Evolutionary conservation across 805 yeast species (phyloP), one percentile per base, ranked within the genome.

Genomic region (Yamadazyma tumulicola): DNA sequence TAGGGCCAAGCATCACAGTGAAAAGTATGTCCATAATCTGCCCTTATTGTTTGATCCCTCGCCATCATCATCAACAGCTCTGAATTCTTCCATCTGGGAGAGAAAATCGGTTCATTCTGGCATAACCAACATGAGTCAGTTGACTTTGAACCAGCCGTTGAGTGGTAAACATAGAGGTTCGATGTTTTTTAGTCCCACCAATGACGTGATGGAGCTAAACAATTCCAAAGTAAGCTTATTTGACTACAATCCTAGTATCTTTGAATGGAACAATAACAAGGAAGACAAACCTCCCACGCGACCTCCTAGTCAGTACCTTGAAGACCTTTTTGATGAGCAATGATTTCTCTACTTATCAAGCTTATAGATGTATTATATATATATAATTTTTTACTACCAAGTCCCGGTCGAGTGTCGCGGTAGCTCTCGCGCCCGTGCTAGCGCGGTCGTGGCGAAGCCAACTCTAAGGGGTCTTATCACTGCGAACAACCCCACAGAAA

Each of bases 181-280:
- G 4, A 59, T 75, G 71, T 73, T 72, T 39, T 60, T 75, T 13
- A 72, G 78, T 17, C 81, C 81, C 2, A 72, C 75, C 5, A 35
- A 17, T 19, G 44, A 41, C 19, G 28, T 37, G 23, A 6, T 6
- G 7, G 28, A 30, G 20, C 16, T 25, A 2, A 36, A 30, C 13
- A 26, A 21, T 8, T 31, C 28, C 4, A 30, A 38, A 22, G 29
- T 14, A 6, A 29, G 35, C 20, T 23, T 35, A 21, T 24, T 32
- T 27, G 29, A 22, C 6, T 25, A 34, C 25, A 24, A 27, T 13
- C 31, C 35, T 3, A 32, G 22, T 20, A 14, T 19, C 22, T 35
- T 34, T 29, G 33, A 31, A 19, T 20, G 25, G 4, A 26, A 37
- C 19, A 24, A 24, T 24, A 24, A 24, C 14, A 24, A 16, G n/a